Evolutionary conservation across 148 eudicot genomes (phyloP).

Genomic region (Selenicereus undatus): DNA sequence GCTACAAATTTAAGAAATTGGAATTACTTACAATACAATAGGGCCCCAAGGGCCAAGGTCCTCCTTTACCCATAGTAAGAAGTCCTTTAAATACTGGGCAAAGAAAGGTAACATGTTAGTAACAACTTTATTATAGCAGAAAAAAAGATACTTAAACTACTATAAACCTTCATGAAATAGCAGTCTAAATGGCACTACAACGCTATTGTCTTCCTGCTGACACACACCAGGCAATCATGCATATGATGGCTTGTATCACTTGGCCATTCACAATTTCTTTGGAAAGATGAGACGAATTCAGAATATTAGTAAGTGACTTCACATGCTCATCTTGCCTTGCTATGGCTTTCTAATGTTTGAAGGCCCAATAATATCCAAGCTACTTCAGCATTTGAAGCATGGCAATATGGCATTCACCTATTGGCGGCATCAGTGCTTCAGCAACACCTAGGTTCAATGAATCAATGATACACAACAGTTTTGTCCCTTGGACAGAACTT

Average conservation of each 20-base stretch:
- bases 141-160: background rate
- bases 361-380: background rate
- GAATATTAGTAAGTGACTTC: background rate
- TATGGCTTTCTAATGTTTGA: background rate
- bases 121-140: background rate
- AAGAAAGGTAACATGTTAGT: constrained; percentile 19
- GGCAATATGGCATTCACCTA: background rate
- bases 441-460: background rate
- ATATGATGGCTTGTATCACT: background rate
- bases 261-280: background rate
- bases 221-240: background rate
- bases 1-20: background rate
- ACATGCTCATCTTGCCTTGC: background rate
- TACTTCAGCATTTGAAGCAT: background rate
- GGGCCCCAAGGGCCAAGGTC: constrained; percentile 99
- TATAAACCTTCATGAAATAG: background rate
- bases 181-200: background rate
- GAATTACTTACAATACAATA: constrained; percentile 70
- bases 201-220: background rate
- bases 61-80: constrained; percentile 79
- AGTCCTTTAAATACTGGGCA: constrained; percentile 67
- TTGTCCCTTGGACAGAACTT: background rate
- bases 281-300: background rate
- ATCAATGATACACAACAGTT: background rate
- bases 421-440: background rate